Base-by-base conservation (phyloP, 2,329 filamentous ascomycete species). In the Aspergillus clavatus region DNA sequence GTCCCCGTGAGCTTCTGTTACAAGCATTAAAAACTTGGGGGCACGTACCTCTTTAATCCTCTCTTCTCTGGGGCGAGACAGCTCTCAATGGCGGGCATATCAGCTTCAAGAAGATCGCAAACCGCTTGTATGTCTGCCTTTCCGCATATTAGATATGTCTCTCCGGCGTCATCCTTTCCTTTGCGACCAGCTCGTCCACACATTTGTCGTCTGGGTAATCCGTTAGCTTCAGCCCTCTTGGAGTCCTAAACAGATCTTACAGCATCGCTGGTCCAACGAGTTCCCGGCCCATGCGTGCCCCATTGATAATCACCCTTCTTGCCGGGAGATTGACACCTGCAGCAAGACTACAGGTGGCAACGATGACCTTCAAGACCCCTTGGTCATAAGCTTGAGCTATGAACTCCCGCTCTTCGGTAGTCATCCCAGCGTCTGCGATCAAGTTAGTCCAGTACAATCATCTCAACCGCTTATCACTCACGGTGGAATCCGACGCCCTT, bases 271-370 rank as follows among this genome's bases (percentile, higher is more conserved):
- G 86, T 0, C 84, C 86, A n/a, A 89, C 79, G 38, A 89, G 71
- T 37, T 89, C 84, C 42, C 83, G 76, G 0, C 86, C 86, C 84
- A 89, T 89, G 31, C 83, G 77, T 23, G 83, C 85, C 50, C 81
- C 84, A 59, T 88, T 85, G 21, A 87, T 74, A 47, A 90, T 87
- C 1, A 90, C 86, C 53, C 86, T 74, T 42, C 86, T 75, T 6
- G 86, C 86, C 11, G 74, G 74, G 14, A 90, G 69, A 63, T 90
- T 89, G 47, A 90, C 87, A n/a, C 86, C 86, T 11, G 86, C 86
- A n/a, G 86, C 86, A 45, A 90, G 75, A 60, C 84, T 88, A 57
- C 85, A 89, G 1, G 86, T 90, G 28, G 86, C 86, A 12, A 88
- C 81, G 42, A 87, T 82, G 1, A 88, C 80, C 53, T 84, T 83